Percentiles rank a stretch among this genome's conserved stretches.
These are phyloP conservation scores for Kwoniella dendrophila DNA, from an alignment of 768 basidiomycete species.

Conservation along the genomic window DNA sequence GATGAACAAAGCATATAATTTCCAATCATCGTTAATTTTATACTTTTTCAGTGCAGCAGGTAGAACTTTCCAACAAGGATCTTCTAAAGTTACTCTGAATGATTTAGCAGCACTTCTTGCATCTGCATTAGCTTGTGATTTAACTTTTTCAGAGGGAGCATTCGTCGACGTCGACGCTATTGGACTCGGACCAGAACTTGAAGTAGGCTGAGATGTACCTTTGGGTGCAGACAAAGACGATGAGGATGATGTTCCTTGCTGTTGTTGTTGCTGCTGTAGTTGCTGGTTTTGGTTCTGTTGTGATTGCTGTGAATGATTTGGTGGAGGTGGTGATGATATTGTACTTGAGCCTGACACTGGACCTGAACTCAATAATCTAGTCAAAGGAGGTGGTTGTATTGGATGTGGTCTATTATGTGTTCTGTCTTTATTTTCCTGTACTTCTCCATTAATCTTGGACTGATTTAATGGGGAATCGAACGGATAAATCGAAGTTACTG, in stretches of 20 bases:
- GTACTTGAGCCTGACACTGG: slow-evolving; percentile 5
- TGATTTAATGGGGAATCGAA: slow-evolving; percentile 34
- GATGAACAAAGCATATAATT: slow-evolving; percentile 99
- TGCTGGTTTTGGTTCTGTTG: background rate
- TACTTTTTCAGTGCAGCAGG: slow-evolving; percentile 98
- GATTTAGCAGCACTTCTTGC: slow-evolving; percentile 63
- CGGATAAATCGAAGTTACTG: slow-evolving; percentile 24
- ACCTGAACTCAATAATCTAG: slow-evolving; percentile 21
- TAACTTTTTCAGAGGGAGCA: slow-evolving; percentile 28
- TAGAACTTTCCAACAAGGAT: slow-evolving; percentile 97
- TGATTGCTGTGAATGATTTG: background rate
- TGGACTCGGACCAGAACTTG: background rate
- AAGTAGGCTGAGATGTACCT: background rate
- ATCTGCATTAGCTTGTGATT: slow-evolving; percentile 41
- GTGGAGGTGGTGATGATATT: background rate
- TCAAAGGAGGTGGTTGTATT: slow-evolving; percentile 32
- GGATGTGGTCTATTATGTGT: slow-evolving; percentile 1
- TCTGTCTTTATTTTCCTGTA: background rate
- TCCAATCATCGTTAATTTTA: slow-evolving; percentile 98
- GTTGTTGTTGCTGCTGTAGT: slow-evolving; percentile 14
- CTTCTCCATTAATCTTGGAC: background rate
- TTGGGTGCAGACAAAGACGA: background rate
- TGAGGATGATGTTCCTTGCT: background rate
- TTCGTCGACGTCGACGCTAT: background rate
- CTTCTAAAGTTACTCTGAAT: slow-evolving; percentile 96